Percentiles rank a stretch among this genome's conserved stretches.
Evolutionary conservation across 768 basidiomycete species (phyloP).

Genomic region (Termitomyces sp.): DNA sequence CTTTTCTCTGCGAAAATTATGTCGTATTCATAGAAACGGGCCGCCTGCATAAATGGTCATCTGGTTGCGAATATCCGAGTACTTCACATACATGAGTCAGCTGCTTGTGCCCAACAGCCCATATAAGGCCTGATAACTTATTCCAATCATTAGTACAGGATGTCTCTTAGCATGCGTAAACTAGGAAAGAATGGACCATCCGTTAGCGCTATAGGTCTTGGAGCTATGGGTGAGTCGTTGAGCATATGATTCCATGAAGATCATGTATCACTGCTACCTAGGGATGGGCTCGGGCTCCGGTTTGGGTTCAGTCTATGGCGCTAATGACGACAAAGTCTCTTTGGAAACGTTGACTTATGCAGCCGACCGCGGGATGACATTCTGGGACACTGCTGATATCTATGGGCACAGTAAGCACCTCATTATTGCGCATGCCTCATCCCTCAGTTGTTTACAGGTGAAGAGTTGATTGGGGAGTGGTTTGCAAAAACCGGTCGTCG

Average conservation of each 20-base stretch:
- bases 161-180: conserved; percentile 13
- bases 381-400: conserved; percentile 45
- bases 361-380: conserved; percentile 21
- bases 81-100: background rate
- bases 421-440: background rate
- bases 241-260: background rate
- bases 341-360: conserved; percentile 16
- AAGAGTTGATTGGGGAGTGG: conserved; percentile 18
- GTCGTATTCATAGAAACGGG: too few relatives aligned
- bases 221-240: conserved; percentile 17
- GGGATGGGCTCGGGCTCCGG: background rate
- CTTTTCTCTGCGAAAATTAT: background rate
- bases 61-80: too few relatives aligned
- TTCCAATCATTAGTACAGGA: background rate
- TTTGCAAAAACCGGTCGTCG: conserved; percentile 47
- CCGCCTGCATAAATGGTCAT: too few relatives aligned
- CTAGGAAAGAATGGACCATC: conserved; percentile 21
- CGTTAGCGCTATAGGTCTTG: conserved; percentile 22
- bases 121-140: background rate
- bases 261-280: background rate
- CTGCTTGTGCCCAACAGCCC: background rate
- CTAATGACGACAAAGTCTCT: conserved; percentile 11
- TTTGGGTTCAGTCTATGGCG: conserved; percentile 25
- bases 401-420: conserved; percentile 30
- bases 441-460: background rate